A percentile compares a stretch with the other conserved stretches of the same genome.
Conservation (phyloP, 352 stramenopile species). For the Pythium aquatile region DNA sequence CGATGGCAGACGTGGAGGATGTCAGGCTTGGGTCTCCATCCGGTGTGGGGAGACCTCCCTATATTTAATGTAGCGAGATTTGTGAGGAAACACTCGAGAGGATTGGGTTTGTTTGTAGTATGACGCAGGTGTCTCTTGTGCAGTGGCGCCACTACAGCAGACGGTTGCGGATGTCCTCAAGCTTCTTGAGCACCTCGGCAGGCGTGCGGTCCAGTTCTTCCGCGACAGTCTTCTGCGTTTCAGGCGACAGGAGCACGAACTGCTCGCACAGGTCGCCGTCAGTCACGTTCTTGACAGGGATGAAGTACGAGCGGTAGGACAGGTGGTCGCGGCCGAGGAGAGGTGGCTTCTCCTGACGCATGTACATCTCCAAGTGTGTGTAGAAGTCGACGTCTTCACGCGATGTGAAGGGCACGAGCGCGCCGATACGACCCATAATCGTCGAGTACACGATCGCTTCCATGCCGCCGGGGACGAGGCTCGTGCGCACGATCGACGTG, state of each 20-base stretch:
- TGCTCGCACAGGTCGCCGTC: constrained; percentile 98
- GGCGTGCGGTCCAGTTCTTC: constrained; percentile 95
- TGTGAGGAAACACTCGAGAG: neutral
- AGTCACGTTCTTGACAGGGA: constrained; percentile 98
- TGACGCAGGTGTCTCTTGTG: neutral
- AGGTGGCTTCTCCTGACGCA: constrained; percentile 89
- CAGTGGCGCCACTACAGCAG: constrained; percentile 83
- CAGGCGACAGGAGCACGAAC: constrained; percentile 90
- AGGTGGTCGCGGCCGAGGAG: constrained; percentile 95
- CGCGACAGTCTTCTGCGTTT: constrained; percentile 96
- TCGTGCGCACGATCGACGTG: constrained; percentile 95
- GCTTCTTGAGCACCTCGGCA: constrained; percentile 97
- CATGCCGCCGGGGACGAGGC: constrained; percentile 94
- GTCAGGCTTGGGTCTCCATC: constrained; percentile 2
- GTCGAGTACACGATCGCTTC: constrained; percentile 98
- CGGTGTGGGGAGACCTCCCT: neutral
- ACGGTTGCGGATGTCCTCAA: constrained; percentile 97
- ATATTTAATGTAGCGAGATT: constrained; percentile 3
- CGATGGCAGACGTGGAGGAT: neutral
- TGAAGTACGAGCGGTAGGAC: constrained; percentile 97
- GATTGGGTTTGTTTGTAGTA: neutral
- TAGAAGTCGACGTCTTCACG: constrained; percentile 98
- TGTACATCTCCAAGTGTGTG: constrained; percentile 97
- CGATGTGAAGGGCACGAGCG: constrained; percentile 96
- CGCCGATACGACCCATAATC: constrained; percentile 95